Evolutionary conservation across 805 yeast genomes (phyloP).

Genomic region (Debaryomyces prosopidis): DNA sequence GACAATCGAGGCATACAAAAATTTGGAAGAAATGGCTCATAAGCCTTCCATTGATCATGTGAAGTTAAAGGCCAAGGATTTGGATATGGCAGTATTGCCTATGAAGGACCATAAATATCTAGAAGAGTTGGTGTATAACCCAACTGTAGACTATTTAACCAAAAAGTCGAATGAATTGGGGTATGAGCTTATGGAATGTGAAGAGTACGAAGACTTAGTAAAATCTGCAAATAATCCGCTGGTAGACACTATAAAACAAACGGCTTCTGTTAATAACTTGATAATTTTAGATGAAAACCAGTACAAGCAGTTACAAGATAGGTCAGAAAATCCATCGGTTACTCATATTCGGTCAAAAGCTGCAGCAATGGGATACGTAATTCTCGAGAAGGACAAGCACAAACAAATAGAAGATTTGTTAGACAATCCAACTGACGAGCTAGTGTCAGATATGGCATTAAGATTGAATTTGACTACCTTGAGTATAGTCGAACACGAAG

Average conservation of each 20-base stretch:
- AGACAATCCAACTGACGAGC: constrained; percentile 12
- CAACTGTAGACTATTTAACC: constrained; percentile 20
- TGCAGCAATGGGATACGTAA: constrained; percentile 12
- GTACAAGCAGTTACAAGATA: constrained; percentile 6
- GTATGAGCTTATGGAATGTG: constrained; percentile 9
- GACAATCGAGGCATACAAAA: constrained; percentile 8
- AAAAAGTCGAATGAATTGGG: constrained; percentile 13
- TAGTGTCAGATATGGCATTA: constrained; percentile 10
- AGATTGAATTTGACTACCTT: constrained; percentile 6
- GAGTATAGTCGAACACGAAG: constrained; percentile 8
- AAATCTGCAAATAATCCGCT: not conserved
- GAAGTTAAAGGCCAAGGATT: constrained; percentile 11
- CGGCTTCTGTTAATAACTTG: constrained; percentile 11
- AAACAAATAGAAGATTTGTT: constrained; percentile 11
- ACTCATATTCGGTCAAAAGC: constrained; percentile 15
- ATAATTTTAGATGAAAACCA: constrained; percentile 4
- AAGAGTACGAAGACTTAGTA: constrained; percentile 9
- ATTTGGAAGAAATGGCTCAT: constrained; percentile 12
- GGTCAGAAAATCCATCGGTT: constrained; percentile 22
- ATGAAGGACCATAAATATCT: constrained; percentile 7
- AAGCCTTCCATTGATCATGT: constrained; percentile 21
- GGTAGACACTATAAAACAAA: constrained; percentile 16
- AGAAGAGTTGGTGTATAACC: constrained; percentile 28
- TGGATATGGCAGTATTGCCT: constrained; percentile 6
- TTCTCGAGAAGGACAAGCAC: constrained; percentile 10